Percentiles rank a stretch among this genome's conserved stretches.
Evolutionary conservation across 495 filamentous ascomycete species (phyloP).

Genomic region (Geoglossum glabrum): DNA sequence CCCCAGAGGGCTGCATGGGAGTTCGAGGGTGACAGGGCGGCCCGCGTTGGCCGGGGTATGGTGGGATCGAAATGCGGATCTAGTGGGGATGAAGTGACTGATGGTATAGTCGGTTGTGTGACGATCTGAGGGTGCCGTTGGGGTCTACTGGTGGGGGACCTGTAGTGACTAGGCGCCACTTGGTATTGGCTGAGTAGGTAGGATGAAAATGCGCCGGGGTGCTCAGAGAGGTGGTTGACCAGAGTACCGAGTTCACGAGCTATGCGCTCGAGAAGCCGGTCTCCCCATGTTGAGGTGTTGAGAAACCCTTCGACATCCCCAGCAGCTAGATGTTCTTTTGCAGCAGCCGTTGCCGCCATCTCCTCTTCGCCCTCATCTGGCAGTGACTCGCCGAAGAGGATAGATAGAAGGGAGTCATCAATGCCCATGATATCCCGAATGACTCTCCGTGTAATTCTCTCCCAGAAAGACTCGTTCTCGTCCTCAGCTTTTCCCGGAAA

Average conservation of each 20-base stretch:
- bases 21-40: conserved; percentile 3
- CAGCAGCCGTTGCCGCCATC: conserved; percentile 7
- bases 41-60: conserved; percentile 19
- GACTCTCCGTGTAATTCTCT: conserved; percentile 61
- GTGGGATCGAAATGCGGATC: conserved; percentile 28
- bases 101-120: conserved; percentile 6
- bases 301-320: conserved; percentile 3
- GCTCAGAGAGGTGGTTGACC: conserved; percentile 61
- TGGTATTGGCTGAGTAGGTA: conserved; percentile 25
- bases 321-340: conserved; percentile 7
- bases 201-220: conserved; percentile 64
- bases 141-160: not conserved
- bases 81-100: conserved; percentile 17
- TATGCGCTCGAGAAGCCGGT: conserved; percentile 59
- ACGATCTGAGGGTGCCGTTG: not conserved
- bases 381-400: conserved; percentile 73
- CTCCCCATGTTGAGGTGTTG: conserved; percentile 36
- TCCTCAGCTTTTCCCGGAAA: conserved; percentile 17
- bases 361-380: conserved; percentile 30
- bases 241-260: conserved; percentile 70
- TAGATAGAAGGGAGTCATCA: conserved; percentile 61
- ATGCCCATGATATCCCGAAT: conserved; percentile 82
- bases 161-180: not conserved
- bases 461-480: conserved; percentile 48
- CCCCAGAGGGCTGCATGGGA: conserved; percentile 43